phyloP scores from a whole-genome alignment of 805 yeast species.

The Kuraishia ogatae region DNA sequence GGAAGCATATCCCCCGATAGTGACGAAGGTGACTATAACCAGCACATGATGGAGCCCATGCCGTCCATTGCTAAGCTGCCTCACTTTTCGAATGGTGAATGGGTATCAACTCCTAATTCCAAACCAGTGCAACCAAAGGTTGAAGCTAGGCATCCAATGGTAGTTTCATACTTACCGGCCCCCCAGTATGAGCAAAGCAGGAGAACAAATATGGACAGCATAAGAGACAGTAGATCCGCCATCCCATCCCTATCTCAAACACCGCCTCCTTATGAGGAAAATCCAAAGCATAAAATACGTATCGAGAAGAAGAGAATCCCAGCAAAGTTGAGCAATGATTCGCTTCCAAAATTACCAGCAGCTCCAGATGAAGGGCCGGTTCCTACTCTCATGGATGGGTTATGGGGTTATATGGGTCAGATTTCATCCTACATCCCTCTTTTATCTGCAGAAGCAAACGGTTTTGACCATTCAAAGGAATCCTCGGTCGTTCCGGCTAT shows the following conservation, averaged over 20 bases:
- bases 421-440: not conserved
- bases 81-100: not conserved
- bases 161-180: not conserved
- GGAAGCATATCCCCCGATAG: not conserved
- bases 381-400: not conserved
- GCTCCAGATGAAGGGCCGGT: not conserved
- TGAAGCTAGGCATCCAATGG: not conserved
- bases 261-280: not conserved
- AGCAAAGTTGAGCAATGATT: not conserved
- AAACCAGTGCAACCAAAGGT: not conserved
- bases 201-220: not conserved
- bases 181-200: not conserved
- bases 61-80: not conserved
- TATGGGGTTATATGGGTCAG: not conserved
- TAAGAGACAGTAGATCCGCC: not conserved
- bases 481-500: too few relatives aligned
- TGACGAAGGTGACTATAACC: not conserved
- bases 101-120: not conserved
- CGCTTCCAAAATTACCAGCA: not conserved
- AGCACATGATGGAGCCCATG: not conserved
- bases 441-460: not conserved
- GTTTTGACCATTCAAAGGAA: too few relatives aligned
- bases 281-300: not conserved
- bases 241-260: not conserved
- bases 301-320: not conserved